A percentile compares a stretch with the other conserved stretches of the same genome.
Conservation (phyloP, 495 filamentous ascomycete genomes). For the Penicillium cinerascens region DNA sequence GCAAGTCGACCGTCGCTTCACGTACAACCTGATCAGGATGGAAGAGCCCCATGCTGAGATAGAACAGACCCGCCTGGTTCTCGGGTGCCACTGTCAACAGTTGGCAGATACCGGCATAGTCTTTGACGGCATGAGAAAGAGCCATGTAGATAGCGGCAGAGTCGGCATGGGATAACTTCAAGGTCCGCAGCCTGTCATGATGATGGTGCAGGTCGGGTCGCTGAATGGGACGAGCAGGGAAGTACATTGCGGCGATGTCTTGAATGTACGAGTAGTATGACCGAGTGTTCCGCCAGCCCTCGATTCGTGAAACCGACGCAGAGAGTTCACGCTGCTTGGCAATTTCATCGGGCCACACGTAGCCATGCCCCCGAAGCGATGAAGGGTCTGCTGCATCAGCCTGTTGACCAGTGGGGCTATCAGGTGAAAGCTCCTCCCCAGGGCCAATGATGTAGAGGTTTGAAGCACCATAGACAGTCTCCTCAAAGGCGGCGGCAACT, state of each 20-base stretch:
- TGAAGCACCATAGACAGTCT: conserved; percentile 85
- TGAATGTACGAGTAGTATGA: conserved; percentile 95
- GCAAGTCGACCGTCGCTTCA: conserved; percentile 68
- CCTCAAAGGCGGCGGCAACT: conserved; percentile 90
- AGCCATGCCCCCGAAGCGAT: conserved; percentile 76
- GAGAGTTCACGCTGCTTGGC: conserved; percentile 80
- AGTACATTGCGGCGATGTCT: conserved; percentile 56
- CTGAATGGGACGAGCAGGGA: conserved; percentile 67
- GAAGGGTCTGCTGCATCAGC: conserved; percentile 52
- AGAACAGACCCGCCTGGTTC: conserved; percentile 86
- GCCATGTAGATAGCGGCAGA: conserved; percentile 78
- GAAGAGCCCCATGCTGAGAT: conserved; percentile 88
- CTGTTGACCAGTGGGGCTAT: conserved; percentile 45
- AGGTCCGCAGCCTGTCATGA: conserved; percentile 79
- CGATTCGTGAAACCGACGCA: conserved; percentile 85
- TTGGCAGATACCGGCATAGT: conserved; percentile 86
- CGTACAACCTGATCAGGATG: conserved; percentile 80
- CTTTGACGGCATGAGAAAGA: conserved; percentile 68
- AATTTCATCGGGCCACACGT: conserved; percentile 85
- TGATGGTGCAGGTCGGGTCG: conserved; percentile 84
- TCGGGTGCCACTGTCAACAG: conserved; percentile 83
- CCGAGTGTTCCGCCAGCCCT: conserved; percentile 91
- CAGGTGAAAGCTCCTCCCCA: conserved; percentile 45
- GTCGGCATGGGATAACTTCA: conserved; percentile 67
- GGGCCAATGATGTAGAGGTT: conserved; percentile 81